phyloP scores from a whole-genome alignment of 2,329 filamentous ascomycete species.

The Ustulina deusta region DNA sequence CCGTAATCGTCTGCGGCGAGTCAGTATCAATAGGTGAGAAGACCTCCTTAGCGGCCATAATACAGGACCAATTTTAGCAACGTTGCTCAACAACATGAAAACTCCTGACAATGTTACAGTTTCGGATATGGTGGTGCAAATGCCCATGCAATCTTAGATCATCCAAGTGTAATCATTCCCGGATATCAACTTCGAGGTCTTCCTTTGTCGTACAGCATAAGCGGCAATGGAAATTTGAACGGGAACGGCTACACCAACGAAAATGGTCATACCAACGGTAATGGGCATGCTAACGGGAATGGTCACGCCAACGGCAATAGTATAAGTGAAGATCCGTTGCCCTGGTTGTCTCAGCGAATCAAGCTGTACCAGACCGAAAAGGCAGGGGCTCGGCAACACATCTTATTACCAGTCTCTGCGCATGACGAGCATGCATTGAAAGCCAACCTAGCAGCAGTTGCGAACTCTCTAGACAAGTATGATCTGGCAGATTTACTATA shows the following conservation, averaged over 20 bases:
- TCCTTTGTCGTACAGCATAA: not conserved
- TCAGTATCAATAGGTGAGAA: conserved; percentile 42
- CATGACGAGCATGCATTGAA: conserved; percentile 21
- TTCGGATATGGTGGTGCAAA: conserved; percentile 51
- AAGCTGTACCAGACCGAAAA: conserved; percentile 1
- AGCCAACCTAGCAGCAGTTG: not conserved
- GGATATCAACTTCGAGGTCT: conserved; percentile 15
- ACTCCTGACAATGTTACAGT: conserved; percentile 16
- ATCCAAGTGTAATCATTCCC: conserved; percentile 10
- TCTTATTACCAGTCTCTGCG: conserved; percentile 18
- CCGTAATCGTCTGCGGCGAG: conserved; percentile 36
- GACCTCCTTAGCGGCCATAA: too few relatives aligned
- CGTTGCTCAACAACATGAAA: too few relatives aligned
- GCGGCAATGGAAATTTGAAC: not conserved
- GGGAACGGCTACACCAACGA: not conserved
- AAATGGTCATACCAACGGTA: not conserved
- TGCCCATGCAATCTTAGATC: conserved; percentile 39
- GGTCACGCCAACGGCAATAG: conserved; percentile 10
- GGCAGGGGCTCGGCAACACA: not conserved
- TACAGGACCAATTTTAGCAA: too few relatives aligned
- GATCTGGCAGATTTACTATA: conserved; percentile 1
- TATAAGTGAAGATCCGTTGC: not conserved
- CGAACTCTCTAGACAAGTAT: not conserved
- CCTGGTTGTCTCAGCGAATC: not conserved
- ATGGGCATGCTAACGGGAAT: conserved; percentile 6